Evolutionary conservation across 805 yeast genomes (phyloP), one percentile per base, ranked within the genome.

Genomic region (Pichia kluyveri): DNA sequence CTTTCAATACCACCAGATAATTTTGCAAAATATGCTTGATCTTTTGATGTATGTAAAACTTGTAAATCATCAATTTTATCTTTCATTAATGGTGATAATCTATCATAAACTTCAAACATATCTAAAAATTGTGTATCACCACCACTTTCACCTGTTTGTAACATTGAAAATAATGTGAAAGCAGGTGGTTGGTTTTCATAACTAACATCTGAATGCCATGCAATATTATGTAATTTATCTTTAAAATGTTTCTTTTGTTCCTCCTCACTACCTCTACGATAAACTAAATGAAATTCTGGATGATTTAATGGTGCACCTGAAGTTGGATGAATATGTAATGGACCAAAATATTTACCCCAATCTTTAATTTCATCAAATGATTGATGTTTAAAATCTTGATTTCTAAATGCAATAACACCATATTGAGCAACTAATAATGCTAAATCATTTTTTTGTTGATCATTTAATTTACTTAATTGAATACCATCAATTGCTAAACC

Each of bases 51-150:
- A 67, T 86, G 90, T 40, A 79, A 68, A 4, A 80, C 90, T 56
- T 79, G 77, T 57, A 85, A 71, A 0, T 83, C 83, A 18, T 71
- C 69, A 41, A 84, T 62, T 53, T 81, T 67, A 57, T 77, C 67
- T 60, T 80, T 73, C 69, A 83, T 75, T 30, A 69, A 74, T 26
- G 85, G 84, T 1, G 90, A 83, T 46, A 85, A 70, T 57, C 90
- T 69, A 50, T 80, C 76, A 63, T 81, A 85, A 11, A 87, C 88
- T 61, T 82, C 88, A 37, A 71, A 70, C 28, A 80, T 71, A 59
- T 83, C 86, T n/a, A 86, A 76, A 60, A 83, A 85, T 43, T 83
- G 68, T n/a, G 93, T 85, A 62, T 85, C 93, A 52, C 93, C 93
- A 46, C 91, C 90, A 45, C 90, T 89, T 40, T 79, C 47, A 18